Base-by-base conservation (phyloP, 2,329 filamentous ascomycete genomes). In the Sporothrix brunneoviolacea region DNA sequence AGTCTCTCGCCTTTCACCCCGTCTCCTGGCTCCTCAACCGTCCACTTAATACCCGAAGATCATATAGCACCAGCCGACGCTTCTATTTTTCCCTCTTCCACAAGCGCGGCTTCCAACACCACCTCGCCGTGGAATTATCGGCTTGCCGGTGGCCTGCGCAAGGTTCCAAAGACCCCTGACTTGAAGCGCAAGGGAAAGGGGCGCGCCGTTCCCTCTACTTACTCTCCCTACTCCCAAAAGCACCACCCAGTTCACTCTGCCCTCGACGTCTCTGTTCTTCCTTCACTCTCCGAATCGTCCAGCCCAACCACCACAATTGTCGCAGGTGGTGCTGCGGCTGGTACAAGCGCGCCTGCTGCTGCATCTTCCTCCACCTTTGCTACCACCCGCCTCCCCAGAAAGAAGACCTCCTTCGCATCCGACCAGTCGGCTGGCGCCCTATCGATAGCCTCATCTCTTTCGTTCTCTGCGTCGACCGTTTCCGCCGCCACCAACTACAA, bases 401-500 rank as follows among this genome's bases (percentile, higher is more conserved):
- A 45, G 27, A 71, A 70, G 47, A 51, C 64, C 10, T 72, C 70
- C 1, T 72, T 70, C 49, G 59, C 58, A 41, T 70, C 70, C 6
- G 62, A 63, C 19, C 59, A 63, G 36, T 70, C 67, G 15, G 43
- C 36, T 21, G 46, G 39, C 18, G 38, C 48, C 19, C 12, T 33
- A 9, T 48, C 42, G 1, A 37, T 39, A 4, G 16, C 38, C 6
- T 50, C 54, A 4, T 48, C 52, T 8, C 48, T 53, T 21, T 55
- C 56, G 10, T 66, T 63, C 39, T 71, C 74, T 13, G 76, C 74
- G 6, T 74, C 75, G 10, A 76, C 74, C 4, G 55, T 69, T 3
- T 75, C 74, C 15, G 74, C 77, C 36, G 70, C 66, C 15, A 70
- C 73, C 39, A 80, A 82, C 58, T 77, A 78, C 69, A 74, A 77